Evolutionary conservation across 2,329 filamentous ascomycete species (phyloP).

Genomic region (Didymella keratinophila): DNA sequence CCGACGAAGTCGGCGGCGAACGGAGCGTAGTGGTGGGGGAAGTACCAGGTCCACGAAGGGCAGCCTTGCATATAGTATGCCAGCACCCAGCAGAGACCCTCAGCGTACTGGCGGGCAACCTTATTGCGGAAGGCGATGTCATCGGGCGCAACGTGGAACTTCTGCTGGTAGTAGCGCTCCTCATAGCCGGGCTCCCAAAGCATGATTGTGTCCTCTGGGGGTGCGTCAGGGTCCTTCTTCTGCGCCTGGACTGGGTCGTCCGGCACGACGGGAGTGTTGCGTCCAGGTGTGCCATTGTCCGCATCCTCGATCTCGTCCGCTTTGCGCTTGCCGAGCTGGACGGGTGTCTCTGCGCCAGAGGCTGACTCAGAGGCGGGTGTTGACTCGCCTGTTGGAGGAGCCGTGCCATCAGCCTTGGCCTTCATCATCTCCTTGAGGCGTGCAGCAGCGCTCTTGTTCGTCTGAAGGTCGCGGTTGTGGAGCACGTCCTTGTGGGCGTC

Average conservation of each 20-base stretch:
- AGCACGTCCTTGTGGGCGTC: conserved; percentile 87
- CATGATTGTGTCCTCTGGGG: conserved; percentile 79
- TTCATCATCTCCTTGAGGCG: conserved; percentile 78
- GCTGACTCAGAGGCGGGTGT: conserved; percentile 35
- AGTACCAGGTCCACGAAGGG: conserved; percentile 99
- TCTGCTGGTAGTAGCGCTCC: conserved; percentile 96
- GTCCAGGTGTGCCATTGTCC: conserved; percentile 66
- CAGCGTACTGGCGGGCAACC: conserved; percentile 90
- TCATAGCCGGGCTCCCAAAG: conserved; percentile 96
- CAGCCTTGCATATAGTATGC: conserved; percentile 98
- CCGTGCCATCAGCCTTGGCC: conserved; percentile 48
- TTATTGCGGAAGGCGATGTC: conserved; percentile 87
- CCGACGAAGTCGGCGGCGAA: conserved; percentile 95
- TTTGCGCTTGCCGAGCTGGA: conserved; percentile 77
- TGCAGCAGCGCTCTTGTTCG: conserved; percentile 94
- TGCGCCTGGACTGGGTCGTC: conserved; percentile 56
- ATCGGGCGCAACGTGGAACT: conserved; percentile 83
- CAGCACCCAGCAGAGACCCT: conserved; percentile 94
- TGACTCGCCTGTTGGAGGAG: conserved; percentile 36
- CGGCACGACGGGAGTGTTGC: conserved; percentile 62
- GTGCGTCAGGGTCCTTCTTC: conserved; percentile 60
- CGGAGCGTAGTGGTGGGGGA: conserved; percentile 97
- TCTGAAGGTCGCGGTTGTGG: conserved; percentile 74
- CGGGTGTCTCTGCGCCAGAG: conserved; percentile 52
- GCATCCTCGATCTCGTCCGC: conserved; percentile 72